A percentile compares a stretch with the other conserved stretches of the same genome.
Evolutionary conservation across 2,329 filamentous ascomycete genomes (phyloP).

Genomic region (Trichoderma harzianum): DNA sequence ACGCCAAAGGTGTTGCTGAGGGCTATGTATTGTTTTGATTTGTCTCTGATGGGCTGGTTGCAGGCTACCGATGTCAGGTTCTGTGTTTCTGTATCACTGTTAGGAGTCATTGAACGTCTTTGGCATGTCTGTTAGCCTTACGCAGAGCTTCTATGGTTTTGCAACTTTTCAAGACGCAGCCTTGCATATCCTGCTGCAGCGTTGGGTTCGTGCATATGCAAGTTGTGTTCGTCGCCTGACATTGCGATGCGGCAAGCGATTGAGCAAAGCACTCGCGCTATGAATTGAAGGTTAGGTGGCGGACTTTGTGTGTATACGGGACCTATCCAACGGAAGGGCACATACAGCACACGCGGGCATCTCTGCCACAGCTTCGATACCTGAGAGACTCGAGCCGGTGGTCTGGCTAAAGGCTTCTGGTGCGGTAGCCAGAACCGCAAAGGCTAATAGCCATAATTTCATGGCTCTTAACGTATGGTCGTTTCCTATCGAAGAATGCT

Average conservation of each 20-base stretch:
- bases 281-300: neutral
- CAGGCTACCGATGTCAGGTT: slow-evolving; percentile 26
- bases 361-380: slow-evolving; percentile 15
- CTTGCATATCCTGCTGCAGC: slow-evolving; percentile 26
- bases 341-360: slow-evolving; percentile 35
- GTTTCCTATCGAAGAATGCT: neutral
- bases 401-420: slow-evolving; percentile 3
- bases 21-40: slow-evolving; percentile 32
- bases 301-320: neutral
- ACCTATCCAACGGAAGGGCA: neutral
- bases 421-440: slow-evolving; percentile 13
- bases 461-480: neutral
- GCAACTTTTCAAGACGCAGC: slow-evolving; percentile 30
- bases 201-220: slow-evolving; percentile 33
- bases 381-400: neutral
- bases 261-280: slow-evolving; percentile 29
- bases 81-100: slow-evolving; percentile 23
- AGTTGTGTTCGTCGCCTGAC: slow-evolving; percentile 26
- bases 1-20: slow-evolving; percentile 34
- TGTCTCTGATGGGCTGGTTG: slow-evolving; percentile 28
- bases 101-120: neutral
- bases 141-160: slow-evolving; percentile 32
- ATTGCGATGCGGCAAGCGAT: slow-evolving; percentile 27
- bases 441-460: slow-evolving; percentile 3
- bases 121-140: slow-evolving; percentile 21